phyloP scores from a whole-genome alignment of 75 land plant genomes.

The Sequoiadendron giganteum region DNA sequence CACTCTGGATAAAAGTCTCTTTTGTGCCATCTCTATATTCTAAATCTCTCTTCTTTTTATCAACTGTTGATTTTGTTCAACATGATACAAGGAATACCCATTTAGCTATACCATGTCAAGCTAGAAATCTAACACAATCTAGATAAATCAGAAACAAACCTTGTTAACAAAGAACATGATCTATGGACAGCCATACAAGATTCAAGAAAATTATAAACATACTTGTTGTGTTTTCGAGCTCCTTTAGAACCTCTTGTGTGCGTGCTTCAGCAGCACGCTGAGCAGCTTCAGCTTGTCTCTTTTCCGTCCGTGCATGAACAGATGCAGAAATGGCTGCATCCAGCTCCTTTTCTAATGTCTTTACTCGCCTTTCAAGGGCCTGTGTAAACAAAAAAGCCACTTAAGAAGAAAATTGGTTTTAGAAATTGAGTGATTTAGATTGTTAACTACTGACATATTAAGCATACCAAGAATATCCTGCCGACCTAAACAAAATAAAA shows the following conservation, averaged over 20 bases:
- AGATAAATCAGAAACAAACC: not conserved
- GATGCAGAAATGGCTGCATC: conserved; percentile 95
- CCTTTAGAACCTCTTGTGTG: conserved; percentile 71
- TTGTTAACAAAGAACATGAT: not conserved
- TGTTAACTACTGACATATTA: not conserved
- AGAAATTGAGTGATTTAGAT: not conserved
- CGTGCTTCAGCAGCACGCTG: conserved; percentile 85
- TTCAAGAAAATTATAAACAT: conserved; percentile 20
- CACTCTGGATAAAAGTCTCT: not conserved
- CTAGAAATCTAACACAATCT: not conserved
- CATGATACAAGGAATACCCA: not conserved
- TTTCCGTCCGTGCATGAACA: conserved; percentile 86
- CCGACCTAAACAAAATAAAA: not conserved
- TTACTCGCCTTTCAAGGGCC: conserved; percentile 91
- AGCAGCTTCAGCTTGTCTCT: conserved; percentile 80
- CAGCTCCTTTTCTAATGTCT: conserved; percentile 84
- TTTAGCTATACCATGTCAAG: not conserved
- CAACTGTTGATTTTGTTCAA: not conserved
- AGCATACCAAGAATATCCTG: not conserved
- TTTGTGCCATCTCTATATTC: not conserved
- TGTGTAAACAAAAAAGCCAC: conserved; percentile 12
- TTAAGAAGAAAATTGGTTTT: not conserved
- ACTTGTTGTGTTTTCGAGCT: conserved; percentile 96
- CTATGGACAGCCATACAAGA: not conserved
- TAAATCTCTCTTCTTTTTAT: not conserved